phyloP scores from a whole-genome alignment of 2,329 filamentous ascomycete species.

The Penicillium expansum region DNA sequence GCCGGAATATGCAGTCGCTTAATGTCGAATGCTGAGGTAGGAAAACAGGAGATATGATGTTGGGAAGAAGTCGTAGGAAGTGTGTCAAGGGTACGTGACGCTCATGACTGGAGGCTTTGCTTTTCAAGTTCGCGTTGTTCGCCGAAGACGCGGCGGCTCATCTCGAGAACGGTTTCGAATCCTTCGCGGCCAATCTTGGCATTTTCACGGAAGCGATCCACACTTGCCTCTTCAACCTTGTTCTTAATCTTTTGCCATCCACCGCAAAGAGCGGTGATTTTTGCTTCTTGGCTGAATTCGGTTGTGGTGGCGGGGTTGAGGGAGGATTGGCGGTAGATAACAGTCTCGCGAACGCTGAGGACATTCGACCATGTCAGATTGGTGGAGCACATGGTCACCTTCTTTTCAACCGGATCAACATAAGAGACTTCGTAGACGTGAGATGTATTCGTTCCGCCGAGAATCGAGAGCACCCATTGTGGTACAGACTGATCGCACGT shows the following conservation, averaged over 20 bases:
- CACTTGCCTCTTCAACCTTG: conserved; percentile 87
- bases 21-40: conserved; percentile 12
- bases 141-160: conserved; percentile 86
- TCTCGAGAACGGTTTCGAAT: conserved; percentile 90
- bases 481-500: conserved; percentile 50
- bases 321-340: conserved; percentile 70
- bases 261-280: conserved; percentile 90
- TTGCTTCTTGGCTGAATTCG: conserved; percentile 81
- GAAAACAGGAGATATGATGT: conserved; percentile 9
- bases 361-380: conserved; percentile 93
- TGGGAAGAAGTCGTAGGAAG: not conserved
- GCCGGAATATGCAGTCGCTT: conserved; percentile 36
- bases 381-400: conserved; percentile 93
- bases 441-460: conserved; percentile 76
- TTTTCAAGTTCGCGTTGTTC: conserved; percentile 72
- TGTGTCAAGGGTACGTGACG: not conserved
- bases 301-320: conserved; percentile 58
- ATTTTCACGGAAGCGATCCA: conserved; percentile 88
- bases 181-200: conserved; percentile 86
- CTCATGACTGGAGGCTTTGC: conserved; percentile 40
- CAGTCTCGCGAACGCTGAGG: conserved; percentile 87
- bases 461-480: conserved; percentile 65
- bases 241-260: conserved; percentile 98
- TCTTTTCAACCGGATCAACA: conserved; percentile 77
- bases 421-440: conserved; percentile 96